Evolutionary conservation across 805 yeast species (phyloP).

Genomic region (Saccharomycopsis oosterbeekiorum): DNA sequence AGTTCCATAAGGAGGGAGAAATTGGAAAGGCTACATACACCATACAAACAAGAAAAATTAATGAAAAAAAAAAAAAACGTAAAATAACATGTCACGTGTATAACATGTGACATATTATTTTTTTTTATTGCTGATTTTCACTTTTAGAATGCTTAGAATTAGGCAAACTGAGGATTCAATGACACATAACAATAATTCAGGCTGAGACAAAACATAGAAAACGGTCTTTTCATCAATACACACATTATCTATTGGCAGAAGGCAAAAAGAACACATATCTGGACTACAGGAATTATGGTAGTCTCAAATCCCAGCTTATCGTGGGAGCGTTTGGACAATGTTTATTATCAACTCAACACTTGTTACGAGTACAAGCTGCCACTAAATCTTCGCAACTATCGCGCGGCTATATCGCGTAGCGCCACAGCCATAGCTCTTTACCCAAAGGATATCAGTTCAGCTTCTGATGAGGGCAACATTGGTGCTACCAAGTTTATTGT

Average conservation of each 20-base stretch:
- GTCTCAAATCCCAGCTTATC: constrained; percentile 13
- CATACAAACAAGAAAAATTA: too few species aligned
- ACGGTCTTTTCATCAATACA: too few species aligned
- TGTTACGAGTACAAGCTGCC: constrained; percentile 51
- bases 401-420: constrained; percentile 40
- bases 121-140: too few species aligned
- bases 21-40: too few species aligned
- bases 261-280: neutral
- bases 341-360: constrained; percentile 52
- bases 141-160: too few species aligned
- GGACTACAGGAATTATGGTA: constrained; percentile 1
- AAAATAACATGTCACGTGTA: too few species aligned
- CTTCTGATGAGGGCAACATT: constrained; percentile 16
- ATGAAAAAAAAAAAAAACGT: too few species aligned
- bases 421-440: constrained; percentile 49
- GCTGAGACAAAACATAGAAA: too few species aligned
- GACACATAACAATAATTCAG: too few species aligned
- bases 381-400: constrained; percentile 31
- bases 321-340: constrained; percentile 75
- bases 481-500: constrained; percentile 21
- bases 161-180: too few species aligned
- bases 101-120: too few species aligned
- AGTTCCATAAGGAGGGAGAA: too few species aligned
- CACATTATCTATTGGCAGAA: neutral
- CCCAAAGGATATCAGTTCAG: constrained; percentile 23